These are phyloP conservation scores for Entomortierella chlamydospora DNA, from an alignment of 192 early-diverging fungal genomes.

Conservation along the genomic window DNA sequence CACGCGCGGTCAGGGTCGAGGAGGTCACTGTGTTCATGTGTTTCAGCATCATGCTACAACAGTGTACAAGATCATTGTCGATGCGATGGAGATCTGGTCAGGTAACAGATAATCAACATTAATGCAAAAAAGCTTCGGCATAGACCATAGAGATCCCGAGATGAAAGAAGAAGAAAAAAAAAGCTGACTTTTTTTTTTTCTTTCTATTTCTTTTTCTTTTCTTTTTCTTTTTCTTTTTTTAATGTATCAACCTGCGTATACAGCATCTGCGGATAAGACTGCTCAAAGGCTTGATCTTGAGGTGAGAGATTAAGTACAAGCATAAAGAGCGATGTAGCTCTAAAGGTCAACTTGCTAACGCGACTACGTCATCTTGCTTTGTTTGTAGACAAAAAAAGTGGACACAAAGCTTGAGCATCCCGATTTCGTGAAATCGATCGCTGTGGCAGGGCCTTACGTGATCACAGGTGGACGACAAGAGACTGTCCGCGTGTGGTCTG, in stretches of 20 bases:
- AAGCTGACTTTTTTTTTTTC: background rate
- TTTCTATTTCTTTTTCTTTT: background rate
- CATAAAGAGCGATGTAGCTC: no score
- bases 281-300: conserved; percentile 88
- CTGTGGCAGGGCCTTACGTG: conserved; percentile 74
- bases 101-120: conserved; percentile 64
- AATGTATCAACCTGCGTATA: conserved; percentile 3
- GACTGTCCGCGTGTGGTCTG: conserved; percentile 87
- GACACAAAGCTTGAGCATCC: conserved; percentile 85
- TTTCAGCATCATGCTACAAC: conserved; percentile 84
- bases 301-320: conserved; percentile 64
- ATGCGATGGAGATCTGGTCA: conserved; percentile 82
- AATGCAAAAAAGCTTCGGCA: no score
- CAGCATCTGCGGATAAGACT: conserved; percentile 92
- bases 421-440: conserved; percentile 82
- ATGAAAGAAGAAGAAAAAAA: background rate
- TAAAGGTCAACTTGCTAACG: no score
- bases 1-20: conserved; percentile 48
- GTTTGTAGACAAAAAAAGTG: conserved; percentile 68
- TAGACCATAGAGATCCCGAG: background rate
- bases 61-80: conserved; percentile 72
- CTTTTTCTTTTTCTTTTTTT: background rate
- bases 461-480: conserved; percentile 90
- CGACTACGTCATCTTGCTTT: no score
- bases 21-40: conserved; percentile 54